Percentiles rank a stretch among this genome's conserved stretches.
phyloP scores from a whole-genome alignment of 306 rosid species.

The Cucurbita moschata region DNA sequence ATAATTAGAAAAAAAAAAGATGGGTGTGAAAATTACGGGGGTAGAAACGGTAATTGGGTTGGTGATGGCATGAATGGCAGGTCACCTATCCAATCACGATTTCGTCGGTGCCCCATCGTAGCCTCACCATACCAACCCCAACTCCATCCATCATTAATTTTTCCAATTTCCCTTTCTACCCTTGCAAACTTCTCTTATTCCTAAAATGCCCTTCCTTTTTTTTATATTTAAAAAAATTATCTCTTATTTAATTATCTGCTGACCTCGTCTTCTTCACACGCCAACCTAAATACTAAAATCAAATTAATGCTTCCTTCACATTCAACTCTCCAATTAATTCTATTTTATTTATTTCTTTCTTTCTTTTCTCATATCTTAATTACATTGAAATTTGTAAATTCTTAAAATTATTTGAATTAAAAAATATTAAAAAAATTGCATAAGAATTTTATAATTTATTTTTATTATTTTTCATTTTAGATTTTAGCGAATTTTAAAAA shows the following conservation, averaged over 20 bases:
- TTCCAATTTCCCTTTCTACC: neutral
- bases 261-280: neutral
- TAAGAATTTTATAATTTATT: too few relatives aligned
- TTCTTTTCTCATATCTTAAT: too few relatives aligned
- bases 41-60: neutral
- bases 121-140: constrained; percentile 2
- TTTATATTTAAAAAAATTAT: neutral
- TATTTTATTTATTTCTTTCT: neutral
- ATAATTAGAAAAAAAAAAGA: neutral
- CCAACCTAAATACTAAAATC: neutral
- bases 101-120: constrained; percentile 1
- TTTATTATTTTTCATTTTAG: too few relatives aligned
- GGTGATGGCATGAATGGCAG: neutral
- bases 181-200: neutral
- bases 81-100: neutral
- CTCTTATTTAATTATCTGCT: neutral
- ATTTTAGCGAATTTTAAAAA: too few relatives aligned
- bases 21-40: neutral
- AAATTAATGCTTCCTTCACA: neutral
- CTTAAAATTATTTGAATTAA: too few relatives aligned
- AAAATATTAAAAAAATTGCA: too few relatives aligned
- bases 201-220: neutral
- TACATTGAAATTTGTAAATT: too few relatives aligned
- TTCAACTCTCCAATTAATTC: neutral
- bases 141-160: neutral